These are phyloP conservation scores for Arxiozyma heterogenica DNA, from an alignment of 1,139 yeast species.

Conservation along the genomic window DNA sequence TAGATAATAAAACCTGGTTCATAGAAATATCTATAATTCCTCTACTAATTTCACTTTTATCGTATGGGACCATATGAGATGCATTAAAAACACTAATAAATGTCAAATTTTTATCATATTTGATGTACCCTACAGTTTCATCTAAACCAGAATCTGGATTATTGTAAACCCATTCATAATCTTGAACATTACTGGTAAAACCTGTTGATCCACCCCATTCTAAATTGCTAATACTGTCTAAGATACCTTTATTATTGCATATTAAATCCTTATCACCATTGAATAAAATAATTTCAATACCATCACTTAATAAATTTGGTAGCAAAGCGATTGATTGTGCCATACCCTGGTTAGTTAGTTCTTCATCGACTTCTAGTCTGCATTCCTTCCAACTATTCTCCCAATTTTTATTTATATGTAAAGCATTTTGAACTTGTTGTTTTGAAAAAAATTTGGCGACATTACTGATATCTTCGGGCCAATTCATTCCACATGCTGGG, in stretches of 20 bases:
- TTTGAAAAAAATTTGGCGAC: slow-evolving; percentile 54
- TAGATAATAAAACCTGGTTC: slow-evolving; percentile 19
- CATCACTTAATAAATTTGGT: slow-evolving; percentile 48
- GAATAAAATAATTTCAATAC: slow-evolving; percentile 61
- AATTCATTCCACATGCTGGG: slow-evolving; percentile 87
- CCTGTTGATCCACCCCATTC: slow-evolving; percentile 64
- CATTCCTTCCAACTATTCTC: slow-evolving; percentile 66
- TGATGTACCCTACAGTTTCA: slow-evolving; percentile 42
- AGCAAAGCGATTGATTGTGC: slow-evolving; percentile 56
- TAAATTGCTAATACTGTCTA: slow-evolving; percentile 50
- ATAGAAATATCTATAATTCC: slow-evolving; percentile 49
- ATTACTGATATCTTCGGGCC: slow-evolving; percentile 71
- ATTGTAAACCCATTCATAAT: slow-evolving; percentile 44
- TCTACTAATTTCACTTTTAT: slow-evolving; percentile 58
- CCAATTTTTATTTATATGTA: slow-evolving; percentile 40
- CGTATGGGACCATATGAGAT: slow-evolving; percentile 94
- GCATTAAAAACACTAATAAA: slow-evolving; percentile 66
- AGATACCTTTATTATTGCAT: slow-evolving; percentile 76
- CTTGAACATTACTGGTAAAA: slow-evolving; percentile 35
- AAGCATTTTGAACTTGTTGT: slow-evolving; percentile 46
- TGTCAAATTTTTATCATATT: slow-evolving; percentile 61
- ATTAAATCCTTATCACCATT: slow-evolving; percentile 85
- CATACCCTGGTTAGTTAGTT: slow-evolving; percentile 45
- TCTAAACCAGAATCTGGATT: slow-evolving; percentile 43
- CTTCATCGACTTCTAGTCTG: slow-evolving; percentile 44